phyloP scores from a whole-genome alignment of 169 alveolate species.

The Eimeria necatrix region DNA sequence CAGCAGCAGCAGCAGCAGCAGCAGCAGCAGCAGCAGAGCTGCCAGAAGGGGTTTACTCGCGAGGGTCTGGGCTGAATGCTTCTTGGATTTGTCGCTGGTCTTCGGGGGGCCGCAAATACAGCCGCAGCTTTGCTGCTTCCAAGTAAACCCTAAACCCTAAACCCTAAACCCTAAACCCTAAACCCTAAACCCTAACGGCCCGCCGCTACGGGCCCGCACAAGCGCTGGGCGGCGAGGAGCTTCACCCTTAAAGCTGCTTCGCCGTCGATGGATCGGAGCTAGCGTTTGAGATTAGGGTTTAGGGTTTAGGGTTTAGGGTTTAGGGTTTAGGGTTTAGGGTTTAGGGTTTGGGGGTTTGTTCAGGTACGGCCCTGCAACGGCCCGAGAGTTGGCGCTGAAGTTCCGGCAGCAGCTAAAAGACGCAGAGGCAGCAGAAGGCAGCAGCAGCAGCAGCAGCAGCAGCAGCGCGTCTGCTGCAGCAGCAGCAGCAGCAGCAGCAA shows the following conservation, averaged over 20 bases:
- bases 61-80: background rate
- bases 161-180: background rate
- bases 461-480: background rate
- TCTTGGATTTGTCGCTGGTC: background rate
- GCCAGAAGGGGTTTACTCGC: background rate
- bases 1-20: background rate
- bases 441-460: background rate
- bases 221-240: background rate
- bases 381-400: background rate
- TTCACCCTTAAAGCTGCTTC: background rate
- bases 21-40: background rate
- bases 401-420: background rate
- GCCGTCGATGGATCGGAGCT: background rate
- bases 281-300: background rate
- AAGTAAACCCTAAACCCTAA: too few species aligned
- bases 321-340: slow-evolving; percentile 4
- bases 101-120: background rate
- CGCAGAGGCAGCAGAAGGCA: background rate
- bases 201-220: background rate
- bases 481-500: background rate
- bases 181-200: background rate
- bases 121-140: background rate
- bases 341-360: too few species aligned
- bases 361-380: background rate
- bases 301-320: slow-evolving; percentile 4